Conservation (phyloP, 1,139 yeast species). For the Petasospora rhodanensis region DNA sequence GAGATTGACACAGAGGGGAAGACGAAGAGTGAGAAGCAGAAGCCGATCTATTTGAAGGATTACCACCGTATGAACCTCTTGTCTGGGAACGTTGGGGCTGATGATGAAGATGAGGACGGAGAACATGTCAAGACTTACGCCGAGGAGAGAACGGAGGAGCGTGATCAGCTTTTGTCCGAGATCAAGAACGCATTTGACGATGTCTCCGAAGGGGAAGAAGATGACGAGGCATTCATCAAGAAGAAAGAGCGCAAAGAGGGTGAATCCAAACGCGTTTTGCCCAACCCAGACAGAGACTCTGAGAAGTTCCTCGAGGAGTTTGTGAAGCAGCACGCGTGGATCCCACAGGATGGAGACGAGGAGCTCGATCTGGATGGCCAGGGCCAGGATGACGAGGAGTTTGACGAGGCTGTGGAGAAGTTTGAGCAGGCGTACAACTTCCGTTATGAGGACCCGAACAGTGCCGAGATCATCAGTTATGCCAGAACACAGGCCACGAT, state of each 20-base stretch:
- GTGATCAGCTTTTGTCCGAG: conserved; percentile 64
- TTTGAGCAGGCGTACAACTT: conserved; percentile 93
- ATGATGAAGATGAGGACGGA: conserved; percentile 37
- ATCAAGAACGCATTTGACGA: conserved; percentile 63
- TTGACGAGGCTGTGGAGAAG: conserved; percentile 86
- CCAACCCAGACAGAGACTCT: conserved; percentile 64
- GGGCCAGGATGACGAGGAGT: conserved; percentile 63
- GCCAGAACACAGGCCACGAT: conserved; percentile 94
- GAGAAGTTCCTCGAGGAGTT: conserved; percentile 70
- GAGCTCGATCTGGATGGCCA: conserved; percentile 48
- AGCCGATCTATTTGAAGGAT: conserved; percentile 87
- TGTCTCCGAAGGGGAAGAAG: conserved; percentile 37
- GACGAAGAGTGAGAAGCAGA: conserved; percentile 39
- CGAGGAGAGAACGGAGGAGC: conserved; percentile 71
- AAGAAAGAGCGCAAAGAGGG: conserved; percentile 43
- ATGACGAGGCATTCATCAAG: conserved; percentile 53
- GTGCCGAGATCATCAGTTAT: conserved; percentile 91
- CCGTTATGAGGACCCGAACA: conserved; percentile 87
- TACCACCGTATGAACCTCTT: conserved; percentile 82
- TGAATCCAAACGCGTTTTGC: conserved; percentile 37
- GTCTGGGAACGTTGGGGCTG: conserved; percentile 38
- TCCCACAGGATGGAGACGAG: conserved; percentile 58
- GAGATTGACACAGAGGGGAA: conserved; percentile 44
- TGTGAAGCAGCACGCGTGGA: conserved; percentile 81
- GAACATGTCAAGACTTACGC: conserved; percentile 44